Evolutionary conservation across 192 early-diverging fungal genomes (phyloP), one percentile per base, ranked within the genome.

Genomic region (Endogone sp.): DNA sequence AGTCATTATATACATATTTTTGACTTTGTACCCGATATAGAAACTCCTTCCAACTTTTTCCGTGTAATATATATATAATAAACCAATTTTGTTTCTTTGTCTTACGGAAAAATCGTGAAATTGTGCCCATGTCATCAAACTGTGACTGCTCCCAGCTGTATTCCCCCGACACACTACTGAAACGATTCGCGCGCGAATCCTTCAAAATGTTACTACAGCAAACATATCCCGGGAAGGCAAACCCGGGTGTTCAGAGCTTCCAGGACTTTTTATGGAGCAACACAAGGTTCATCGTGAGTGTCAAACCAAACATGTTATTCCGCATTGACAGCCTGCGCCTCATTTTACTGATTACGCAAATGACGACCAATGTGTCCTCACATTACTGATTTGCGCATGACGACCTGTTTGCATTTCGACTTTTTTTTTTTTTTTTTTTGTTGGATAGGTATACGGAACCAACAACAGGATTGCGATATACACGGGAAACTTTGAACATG

Each of bases 151-250:
- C n/a, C n/a, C n/a, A n/a, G n/a, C n/a, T n/a, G n/a, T n/a, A n/a
- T n/a, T n/a, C n/a, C n/a, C n/a, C n/a, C n/a, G n/a, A n/a, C n/a
- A n/a, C n/a, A n/a, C n/a, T n/a, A n/a, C n/a, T n/a, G n/a, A n/a
- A n/a, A n/a, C n/a, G n/a, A 62, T 62, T 24, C 20, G 31, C 55
- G 22, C n/a, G n/a, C n/a, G n/a, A n/a, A n/a, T n/a, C 37, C 37
- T 6, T 49, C 16, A 66, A 28, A 54, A 87, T 87, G 85, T 75
- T 84, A 22, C 71, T 83, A 31, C 81, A 83, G 65, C 85, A 87
- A 68, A 78, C 78, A 66, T 84, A 81, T 60, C 76, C 85, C 16
- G 85, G 85, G 59, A 84, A 87, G 78, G 73, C 71, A 49, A 81
- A 84, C 74, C 64, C 67, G 20, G 63, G 72, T 27, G 32, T 75